phyloP scores from a whole-genome alignment of 2,329 filamentous ascomycete species.

The Coniella vitis region DNA sequence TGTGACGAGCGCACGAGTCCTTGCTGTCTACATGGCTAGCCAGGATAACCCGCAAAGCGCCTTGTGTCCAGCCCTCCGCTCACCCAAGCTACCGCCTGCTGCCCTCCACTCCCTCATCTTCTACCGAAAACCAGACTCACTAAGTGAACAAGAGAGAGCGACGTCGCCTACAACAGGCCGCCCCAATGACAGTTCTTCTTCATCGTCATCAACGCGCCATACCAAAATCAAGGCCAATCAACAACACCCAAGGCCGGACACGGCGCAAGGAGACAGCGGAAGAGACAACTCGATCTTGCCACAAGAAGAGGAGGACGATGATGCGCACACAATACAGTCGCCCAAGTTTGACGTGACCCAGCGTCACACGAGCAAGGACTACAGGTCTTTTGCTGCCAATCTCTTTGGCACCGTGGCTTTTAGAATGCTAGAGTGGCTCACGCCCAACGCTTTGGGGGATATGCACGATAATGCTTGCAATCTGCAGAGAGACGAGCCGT shows the following conservation, averaged over 20 bases:
- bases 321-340: neutral
- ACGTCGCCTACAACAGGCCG: conserved; percentile 19
- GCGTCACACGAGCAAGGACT: conserved; percentile 44
- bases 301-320: neutral
- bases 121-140: conserved; percentile 23
- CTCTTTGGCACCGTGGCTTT: conserved; percentile 60
- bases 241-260: conserved; percentile 8
- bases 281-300: neutral
- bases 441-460: conserved; percentile 46
- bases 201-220: neutral
- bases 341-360: conserved; percentile 36
- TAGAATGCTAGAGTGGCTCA: conserved; percentile 67
- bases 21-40: conserved; percentile 74
- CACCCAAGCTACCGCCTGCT: conserved; percentile 36
- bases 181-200: neutral
- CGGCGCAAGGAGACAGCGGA: neutral
- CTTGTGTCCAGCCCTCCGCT: conserved; percentile 52
- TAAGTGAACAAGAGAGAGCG: conserved; percentile 2
- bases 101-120: conserved; percentile 43
- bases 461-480: conserved; percentile 36
- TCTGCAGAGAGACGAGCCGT: conserved; percentile 22
- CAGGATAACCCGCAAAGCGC: conserved; percentile 68
- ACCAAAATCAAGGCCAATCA: conserved; percentile 11
- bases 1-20: conserved; percentile 69
- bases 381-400: conserved; percentile 55